Base-by-base conservation (phyloP, 1,284 basidiomycete genomes). In the Trichosporon coremiiforme region DNA sequence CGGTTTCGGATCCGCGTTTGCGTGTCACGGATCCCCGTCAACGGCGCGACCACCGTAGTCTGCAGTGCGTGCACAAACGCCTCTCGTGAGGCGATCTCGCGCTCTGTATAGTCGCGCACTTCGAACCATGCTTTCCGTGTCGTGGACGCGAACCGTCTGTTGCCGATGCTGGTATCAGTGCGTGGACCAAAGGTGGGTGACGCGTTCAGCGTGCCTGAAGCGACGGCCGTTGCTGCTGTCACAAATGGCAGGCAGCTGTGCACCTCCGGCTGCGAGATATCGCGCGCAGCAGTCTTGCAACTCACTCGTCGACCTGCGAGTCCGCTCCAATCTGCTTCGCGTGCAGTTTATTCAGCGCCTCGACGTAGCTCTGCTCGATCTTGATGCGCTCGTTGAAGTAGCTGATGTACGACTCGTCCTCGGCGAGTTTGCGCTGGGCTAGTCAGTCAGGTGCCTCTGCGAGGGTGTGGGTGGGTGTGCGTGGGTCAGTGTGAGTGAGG, bases 1-100 rank as follows among this genome's bases (percentile, higher is more conserved):
- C 92, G 89, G 79, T 91, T 92, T 35, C 91, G 87, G 31, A 93
- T 94, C 50, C 93, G 88, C 68, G 92, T 91, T 85, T 95, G 93
- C 8, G 90, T 91, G 74, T 94, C 93, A 90, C 93, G 70, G 20
- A 71, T 38, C 35, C 85, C 76, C 31, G 86, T 85, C 62, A 95
- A 85, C 5, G 89, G 89, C 65, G 83, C 87, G 68, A 95, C 87
- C 20, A 93, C 88, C 79, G 93, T 91, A 57, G 86, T 82, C n/a
- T 85, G 86, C 62, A 95, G 84, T 7, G 90, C 89, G 36, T 86
- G 82, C 60, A 91, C 85, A 81, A 94, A 91, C 0, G 93, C 93
- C 71, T 89, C 87, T 75, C 91, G 87, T 8, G 90, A 87, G 75
- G 94, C 90, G n/a, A 90, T 88, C 86, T 96, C 94, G 90, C 84